Percentiles rank a stretch among this genome's conserved stretches.
Conservation (phyloP, 2,329 filamentous ascomycete species). For the Rhynchosporium secalis region DNA sequence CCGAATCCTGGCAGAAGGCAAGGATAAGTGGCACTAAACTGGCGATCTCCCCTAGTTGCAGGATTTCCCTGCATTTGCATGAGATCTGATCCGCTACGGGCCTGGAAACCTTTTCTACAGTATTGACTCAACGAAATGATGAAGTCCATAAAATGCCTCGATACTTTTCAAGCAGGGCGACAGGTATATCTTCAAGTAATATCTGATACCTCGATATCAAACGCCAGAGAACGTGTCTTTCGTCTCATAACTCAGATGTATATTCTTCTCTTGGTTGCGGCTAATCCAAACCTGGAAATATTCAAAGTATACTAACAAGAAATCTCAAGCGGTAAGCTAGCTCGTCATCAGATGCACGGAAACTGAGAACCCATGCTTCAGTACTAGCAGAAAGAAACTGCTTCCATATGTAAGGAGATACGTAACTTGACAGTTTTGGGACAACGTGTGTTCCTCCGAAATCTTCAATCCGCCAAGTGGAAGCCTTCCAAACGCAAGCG, state of each 20-base stretch:
- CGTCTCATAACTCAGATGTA: not conserved
- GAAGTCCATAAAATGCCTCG: not conserved
- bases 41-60: conserved; percentile 9
- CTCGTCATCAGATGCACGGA: not conserved
- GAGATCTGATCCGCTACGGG: not conserved
- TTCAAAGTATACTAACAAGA: not conserved
- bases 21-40: not conserved
- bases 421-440: not conserved
- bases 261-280: not conserved
- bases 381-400: not conserved
- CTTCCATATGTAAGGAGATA: not conserved
- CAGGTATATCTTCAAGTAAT: not conserved
- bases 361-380: not conserved
- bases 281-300: not conserved
- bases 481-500: not conserved
- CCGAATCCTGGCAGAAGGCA: not conserved
- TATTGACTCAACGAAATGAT: not conserved
- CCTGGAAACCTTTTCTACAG: not conserved
- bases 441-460: not conserved
- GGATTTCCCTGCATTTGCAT: not conserved
- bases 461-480: not conserved
- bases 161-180: not conserved
- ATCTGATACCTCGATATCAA: not conserved
- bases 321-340: not conserved
- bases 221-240: not conserved